Conservation (phyloP, 2,329 filamentous ascomycete genomes). For the Pyrenophora tritici-repentis region DNA sequence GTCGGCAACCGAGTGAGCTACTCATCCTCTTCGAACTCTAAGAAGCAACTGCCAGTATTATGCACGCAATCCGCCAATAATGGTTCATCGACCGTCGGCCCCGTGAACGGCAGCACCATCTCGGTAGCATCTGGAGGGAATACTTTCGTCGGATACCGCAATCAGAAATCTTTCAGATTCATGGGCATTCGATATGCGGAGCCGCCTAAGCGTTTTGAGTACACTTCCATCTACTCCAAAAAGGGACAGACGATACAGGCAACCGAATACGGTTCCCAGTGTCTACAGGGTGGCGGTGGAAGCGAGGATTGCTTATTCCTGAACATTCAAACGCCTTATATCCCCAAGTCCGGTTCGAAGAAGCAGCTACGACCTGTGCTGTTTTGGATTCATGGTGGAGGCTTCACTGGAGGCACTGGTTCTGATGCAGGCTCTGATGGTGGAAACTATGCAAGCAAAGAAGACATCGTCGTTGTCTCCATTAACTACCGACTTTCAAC, state of each 20-base stretch:
- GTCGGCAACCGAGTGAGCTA: constrained; percentile 46
- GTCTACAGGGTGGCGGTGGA: constrained; percentile 48
- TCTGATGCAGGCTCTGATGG: constrained; percentile 52
- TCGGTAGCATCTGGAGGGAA: constrained; percentile 51
- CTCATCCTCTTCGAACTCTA: constrained; percentile 28
- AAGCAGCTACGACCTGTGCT: constrained; percentile 54
- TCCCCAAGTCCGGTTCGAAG: constrained; percentile 47
- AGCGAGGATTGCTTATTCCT: constrained; percentile 57
- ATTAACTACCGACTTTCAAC: constrained; percentile 66
- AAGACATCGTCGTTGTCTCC: constrained; percentile 63
- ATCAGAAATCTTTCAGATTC: constrained; percentile 57
- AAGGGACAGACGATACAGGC: constrained; percentile 54
- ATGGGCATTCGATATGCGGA: constrained; percentile 54
- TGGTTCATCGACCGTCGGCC: constrained; percentile 28
- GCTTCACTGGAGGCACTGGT: constrained; percentile 57
- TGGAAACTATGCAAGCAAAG: constrained; percentile 62
- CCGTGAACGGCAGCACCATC: constrained; percentile 40
- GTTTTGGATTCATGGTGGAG: constrained; percentile 62
- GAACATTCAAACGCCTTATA: constrained; percentile 54
- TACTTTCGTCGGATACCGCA: constrained; percentile 57
- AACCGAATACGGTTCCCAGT: constrained; percentile 53
- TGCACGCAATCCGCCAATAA: constrained; percentile 57
- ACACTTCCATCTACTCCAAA: constrained; percentile 54
- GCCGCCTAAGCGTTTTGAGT: constrained; percentile 51
- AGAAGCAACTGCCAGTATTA: constrained; percentile 52